Base-by-base conservation (phyloP, 2,329 filamentous ascomycete genomes). In the Xylogone sp. region DNA sequence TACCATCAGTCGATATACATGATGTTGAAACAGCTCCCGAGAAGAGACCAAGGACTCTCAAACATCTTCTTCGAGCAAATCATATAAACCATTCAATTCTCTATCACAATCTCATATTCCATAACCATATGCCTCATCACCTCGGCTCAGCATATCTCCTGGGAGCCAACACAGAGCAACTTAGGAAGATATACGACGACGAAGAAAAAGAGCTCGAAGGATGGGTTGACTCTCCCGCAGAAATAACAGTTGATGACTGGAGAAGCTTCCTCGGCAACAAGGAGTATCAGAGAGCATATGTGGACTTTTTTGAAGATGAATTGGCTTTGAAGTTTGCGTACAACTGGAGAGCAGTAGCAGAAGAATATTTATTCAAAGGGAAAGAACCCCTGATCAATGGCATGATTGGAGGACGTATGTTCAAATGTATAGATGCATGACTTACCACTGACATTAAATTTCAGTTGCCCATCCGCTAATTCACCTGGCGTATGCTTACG, bases 281-380 rank as follows among this genome's bases (percentile, higher is more conserved):
- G 61, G 82, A 75, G 56, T 97, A 95, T 65, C 90, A 99, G 69
- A 82, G 93, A 53, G 93, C 91, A 1, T 99, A 86, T 65, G 76
- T 99, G 51, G 92, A 99, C 67, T 97, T 94, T 67, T 97, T 96
- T 65, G 94, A 99, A 68, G 94, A 99, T 67, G 84, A 90, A 62
- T 75, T 97, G 24, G 91, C 89, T 2, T 72, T 81, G 68, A 72
- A 75, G 22, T 73, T 75, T 61, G 77, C 83, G 31, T 97, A 97
- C 66, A 82, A 96, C 65, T 97, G 94, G 90, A 88, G 87, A 64
- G 75, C 77, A 49, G 82, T 96, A 2, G 74, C 95, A 8, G 73
- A 83, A 2, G 81, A 92, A 55, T 97, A 87, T 65, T 70, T 99
- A 44, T 88, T 93, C 57, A 71, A 77, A 42, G 87, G 85, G 29